phyloP scores from a whole-genome alignment of 306 rosid species.

The Castanea sativa region DNA sequence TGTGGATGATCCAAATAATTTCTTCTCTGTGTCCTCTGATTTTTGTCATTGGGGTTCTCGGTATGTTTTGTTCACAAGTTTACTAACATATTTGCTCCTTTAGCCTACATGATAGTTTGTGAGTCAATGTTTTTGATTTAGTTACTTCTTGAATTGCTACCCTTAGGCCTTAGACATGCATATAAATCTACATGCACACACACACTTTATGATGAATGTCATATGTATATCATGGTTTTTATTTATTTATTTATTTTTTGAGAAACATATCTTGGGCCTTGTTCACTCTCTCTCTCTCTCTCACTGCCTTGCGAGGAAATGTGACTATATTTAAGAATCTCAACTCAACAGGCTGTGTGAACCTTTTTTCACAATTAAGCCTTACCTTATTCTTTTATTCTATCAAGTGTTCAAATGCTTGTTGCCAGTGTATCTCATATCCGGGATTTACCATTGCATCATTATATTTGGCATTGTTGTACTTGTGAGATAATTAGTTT shows the following conservation, averaged over 20 bases:
- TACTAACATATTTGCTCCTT: neutral
- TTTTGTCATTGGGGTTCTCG: conserved; percentile 99
- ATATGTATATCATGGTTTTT: no score
- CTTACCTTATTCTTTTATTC: neutral
- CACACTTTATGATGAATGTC: neutral
- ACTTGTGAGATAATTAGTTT: neutral
- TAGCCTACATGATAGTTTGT: neutral
- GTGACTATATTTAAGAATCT: neutral
- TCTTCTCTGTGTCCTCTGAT: conserved; percentile 86
- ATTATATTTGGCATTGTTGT: neutral
- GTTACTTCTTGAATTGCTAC: neutral
- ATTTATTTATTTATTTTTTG: no score
- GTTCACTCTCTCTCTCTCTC: neutral
- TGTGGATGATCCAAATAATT: conserved; percentile 74
- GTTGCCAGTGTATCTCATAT: neutral
- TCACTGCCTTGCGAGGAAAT: neutral
- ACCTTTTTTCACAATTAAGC: neutral
- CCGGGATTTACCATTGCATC: neutral
- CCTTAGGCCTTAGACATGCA: neutral
- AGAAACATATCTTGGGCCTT: neutral
- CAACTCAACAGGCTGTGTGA: neutral
- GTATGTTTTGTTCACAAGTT: conserved; percentile 39
- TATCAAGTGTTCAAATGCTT: neutral
- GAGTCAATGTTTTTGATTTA: neutral
- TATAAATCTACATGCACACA: neutral